Base-by-base conservation (phyloP, 805 yeast genomes). In the Wickerhamomyces chambardii region DNA sequence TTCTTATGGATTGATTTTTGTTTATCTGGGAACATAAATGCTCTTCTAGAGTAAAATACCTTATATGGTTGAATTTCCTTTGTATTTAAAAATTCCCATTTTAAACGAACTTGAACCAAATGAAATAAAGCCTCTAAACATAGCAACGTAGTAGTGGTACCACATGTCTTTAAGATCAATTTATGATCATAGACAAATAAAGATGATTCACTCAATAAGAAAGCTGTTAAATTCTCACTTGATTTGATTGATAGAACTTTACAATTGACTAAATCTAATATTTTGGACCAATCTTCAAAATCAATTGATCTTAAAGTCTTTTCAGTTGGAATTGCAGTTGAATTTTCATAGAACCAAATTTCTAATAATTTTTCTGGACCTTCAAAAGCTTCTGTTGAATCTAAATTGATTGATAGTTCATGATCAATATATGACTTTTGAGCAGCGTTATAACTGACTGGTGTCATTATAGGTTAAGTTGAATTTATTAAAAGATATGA, bases 331-430 rank as follows among this genome's bases (percentile, higher is more conserved):
- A 47, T 24, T n/a, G 56, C 45, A 18, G 52, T 39, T 29, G 63
- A 64, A 28, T 66, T 57, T 11, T 79, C 71, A 47, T 78, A 77
- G 54, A 87, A 78, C 96, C 96, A 89, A 39, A 90, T 66, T 56
- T 90, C 96, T 29, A 92, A 66, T 38, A 90, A 66, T 59, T 90
- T 92, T 59, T 90, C 97, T 24, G 98, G 97, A 6, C 98, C 97
- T 64, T 90, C 97, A 55, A 90, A 90, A 3, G 97, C 95, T 52
- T 77, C 82, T 12, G 95, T 70, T 15, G 96, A 87, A 61, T 89
- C 97, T 43, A 89, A 65, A 40, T 73, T 70, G 31, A 77, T 78
- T 8, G 95, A 80, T 33, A 84, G 65, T 41, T 80, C 84, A 56
- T 82, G 90, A 58, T 89, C 89, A 48, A 86, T 76, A 52, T 68